Evolutionary conservation across 768 basidiomycete species (phyloP), one percentile per base, ranked within the genome.

Genomic region (Hypsizygus marmoreus): DNA sequence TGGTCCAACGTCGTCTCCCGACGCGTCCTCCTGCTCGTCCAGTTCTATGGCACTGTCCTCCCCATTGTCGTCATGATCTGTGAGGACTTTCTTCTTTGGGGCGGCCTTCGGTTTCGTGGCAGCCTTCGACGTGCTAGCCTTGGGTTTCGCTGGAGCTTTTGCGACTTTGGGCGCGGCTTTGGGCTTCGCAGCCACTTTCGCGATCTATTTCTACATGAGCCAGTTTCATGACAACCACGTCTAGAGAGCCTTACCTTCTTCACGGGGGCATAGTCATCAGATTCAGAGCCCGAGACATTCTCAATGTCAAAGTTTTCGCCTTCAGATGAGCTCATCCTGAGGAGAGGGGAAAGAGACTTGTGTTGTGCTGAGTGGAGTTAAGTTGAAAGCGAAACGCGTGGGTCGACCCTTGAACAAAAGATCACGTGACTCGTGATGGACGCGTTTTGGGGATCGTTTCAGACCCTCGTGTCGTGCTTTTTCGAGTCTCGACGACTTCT

Each of bases 291-390:
- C 39, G 82, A 84, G 19, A 79, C 53, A 54, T 76, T 63, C 50
- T 81, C 76, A 38, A 86, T 55, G 51, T 82, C 79, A 40, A 84
- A 89, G 53, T 75, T 79, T 66, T 91, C 88, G 40, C 65, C 77
- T 60, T 85, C 86, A 9, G 86, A 86, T 43, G 84, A 86, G 66
- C 82, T 86, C 88, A 90, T 89, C 43, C 52, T 61, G 31, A 26
- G 14, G 17, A 33, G 23, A 30, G 22, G 24, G 9, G 20, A 40
- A 23, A 24, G 23, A 29, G 32, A 11, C 16, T 31, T 38, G 40
- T 4, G 33, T 31, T 37, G 25, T 20, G 24, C 36, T 13, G 31
- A 20, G 31, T 23, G 34, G 31, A 14, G 39, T 37, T 45, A 33
- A 29, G 19, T n/a, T 44, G 42, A 19, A 31, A 43, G 17, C 24